Evolutionary conservation across 1,284 basidiomycete genomes (phyloP), one percentile per base, ranked within the genome.

Genomic region (Anthracocystis setariae): DNA sequence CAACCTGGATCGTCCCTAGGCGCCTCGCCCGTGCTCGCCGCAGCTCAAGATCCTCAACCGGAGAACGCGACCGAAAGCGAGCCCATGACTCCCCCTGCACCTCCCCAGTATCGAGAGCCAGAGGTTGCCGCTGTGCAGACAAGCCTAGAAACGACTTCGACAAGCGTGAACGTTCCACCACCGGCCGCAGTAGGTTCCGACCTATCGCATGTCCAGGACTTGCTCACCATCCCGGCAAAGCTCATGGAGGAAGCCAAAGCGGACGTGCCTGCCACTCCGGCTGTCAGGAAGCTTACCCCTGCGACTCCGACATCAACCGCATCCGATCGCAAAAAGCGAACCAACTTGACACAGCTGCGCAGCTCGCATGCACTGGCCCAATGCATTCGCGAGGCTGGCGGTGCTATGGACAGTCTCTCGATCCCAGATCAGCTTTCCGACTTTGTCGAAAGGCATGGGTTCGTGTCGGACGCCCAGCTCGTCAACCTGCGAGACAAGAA

Each of bases 371-470:
- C 66, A 15, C 64, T 73, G 5, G 71, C 69, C 10, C 46, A 69
- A 27, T 73, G 71, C 38, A 47, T 73, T 18, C 57, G 56, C 20
- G 61, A 73, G 10, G 49, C 53, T 0, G 71, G 66, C 13, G 66
- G 71, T 21, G 66, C 59, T 18, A 62, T 73, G 49, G 71, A 73
- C 38, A 29, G 62, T 23, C 62, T 73, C 3, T 45, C 45, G 25
- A 55, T 73, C 23, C 66, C 65, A 2, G 47, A 58, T 12, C 56
- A 46, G 43, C 61, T 73, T 24, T 24, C 59, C 33, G 37, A 37
- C 35, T 73, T 46, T 47, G 61, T 73, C 23, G 71, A 73, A 44
- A 49, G 43, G 29, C 51, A 63, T 9, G 57, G 61, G 7, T 61
- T 61, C n/a, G 47, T 60, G 8, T 65, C 60, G 24, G 51, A 69